These are phyloP conservation scores for Fusarium brevicatenulatum DNA, from an alignment of 2,329 filamentous ascomycete species.

Conservation along the genomic window DNA sequence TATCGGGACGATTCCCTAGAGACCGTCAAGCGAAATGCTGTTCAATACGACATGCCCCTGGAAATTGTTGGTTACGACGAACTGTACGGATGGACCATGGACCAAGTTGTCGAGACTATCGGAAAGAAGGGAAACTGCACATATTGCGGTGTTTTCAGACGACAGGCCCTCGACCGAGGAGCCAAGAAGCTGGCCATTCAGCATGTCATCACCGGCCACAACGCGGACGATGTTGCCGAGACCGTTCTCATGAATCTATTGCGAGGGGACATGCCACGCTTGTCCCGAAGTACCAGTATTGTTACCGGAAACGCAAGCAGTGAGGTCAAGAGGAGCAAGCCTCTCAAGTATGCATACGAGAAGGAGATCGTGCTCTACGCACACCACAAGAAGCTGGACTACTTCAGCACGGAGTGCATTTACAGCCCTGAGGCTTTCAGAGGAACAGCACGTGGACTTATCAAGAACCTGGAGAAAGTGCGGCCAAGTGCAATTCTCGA, in stretches of 20 bases:
- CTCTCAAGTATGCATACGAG: slow-evolving; percentile 97
- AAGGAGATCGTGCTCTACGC: slow-evolving; percentile 99
- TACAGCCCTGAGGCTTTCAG: slow-evolving; percentile 98
- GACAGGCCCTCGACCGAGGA: slow-evolving; percentile 92
- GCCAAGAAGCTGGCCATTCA: slow-evolving; percentile 87
- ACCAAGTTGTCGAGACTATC: slow-evolving; percentile 94
- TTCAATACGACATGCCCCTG: slow-evolving; percentile 90
- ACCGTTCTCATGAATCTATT: slow-evolving; percentile 98
- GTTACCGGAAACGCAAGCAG: slow-evolving; percentile 81
- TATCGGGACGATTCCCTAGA: slow-evolving; percentile 96
- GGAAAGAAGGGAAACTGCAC: slow-evolving; percentile 99
- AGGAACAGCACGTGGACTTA: slow-evolving; percentile 88
- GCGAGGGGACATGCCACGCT: slow-evolving; percentile 85
- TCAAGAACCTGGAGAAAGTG: slow-evolving; percentile 95
- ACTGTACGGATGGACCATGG: slow-evolving; percentile 99
- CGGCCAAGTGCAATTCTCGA: slow-evolving; percentile 94
- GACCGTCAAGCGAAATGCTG: slow-evolving; percentile 93
- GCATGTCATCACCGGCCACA: slow-evolving; percentile 97
- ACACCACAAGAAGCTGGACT: slow-evolving; percentile 95
- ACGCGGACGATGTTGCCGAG: slow-evolving; percentile 96
- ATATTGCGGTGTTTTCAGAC: slow-evolving; percentile 95
- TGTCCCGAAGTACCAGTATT: slow-evolving; percentile 91
- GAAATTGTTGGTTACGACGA: slow-evolving; percentile 94
- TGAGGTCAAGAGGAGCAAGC: slow-evolving; percentile 94
- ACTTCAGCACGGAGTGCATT: slow-evolving; percentile 98